A percentile compares a stretch with the other conserved stretches of the same genome.
phyloP scores from a whole-genome alignment of 805 yeast genomes.

The Yamadazyma kitorensis region DNA sequence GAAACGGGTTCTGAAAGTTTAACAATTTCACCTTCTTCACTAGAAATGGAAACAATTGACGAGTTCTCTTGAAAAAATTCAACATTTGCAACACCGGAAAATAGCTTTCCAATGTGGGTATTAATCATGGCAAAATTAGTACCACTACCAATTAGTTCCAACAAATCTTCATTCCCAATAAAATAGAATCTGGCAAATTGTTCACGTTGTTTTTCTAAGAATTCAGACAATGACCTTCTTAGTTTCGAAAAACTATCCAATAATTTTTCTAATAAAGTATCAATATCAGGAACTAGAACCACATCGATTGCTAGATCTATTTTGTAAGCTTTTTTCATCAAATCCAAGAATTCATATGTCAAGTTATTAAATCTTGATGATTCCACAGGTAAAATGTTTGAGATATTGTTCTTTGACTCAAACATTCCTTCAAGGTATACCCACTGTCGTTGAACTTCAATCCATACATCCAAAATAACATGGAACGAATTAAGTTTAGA shows the following conservation, averaged over 20 bases:
- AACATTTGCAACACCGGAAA: conserved; percentile 56
- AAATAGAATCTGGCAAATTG: conserved; percentile 80
- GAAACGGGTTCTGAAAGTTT: conserved; percentile 42
- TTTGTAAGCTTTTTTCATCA: conserved; percentile 49
- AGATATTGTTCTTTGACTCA: conserved; percentile 53
- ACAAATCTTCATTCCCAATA: conserved; percentile 84
- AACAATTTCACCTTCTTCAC: conserved; percentile 67
- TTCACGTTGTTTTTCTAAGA: conserved; percentile 75
- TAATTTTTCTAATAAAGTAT: conserved; percentile 44
- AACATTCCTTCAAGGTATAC: conserved; percentile 80
- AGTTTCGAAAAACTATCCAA: conserved; percentile 57
- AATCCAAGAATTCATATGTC: conserved; percentile 56
- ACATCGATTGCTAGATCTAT: conserved; percentile 55
- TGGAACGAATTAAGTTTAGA: conserved; percentile 49
- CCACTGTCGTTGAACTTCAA: conserved; percentile 88
- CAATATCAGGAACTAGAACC: conserved; percentile 47
- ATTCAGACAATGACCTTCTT: conserved; percentile 67
- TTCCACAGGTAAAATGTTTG: conserved; percentile 66
- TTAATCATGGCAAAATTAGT: conserved; percentile 46
- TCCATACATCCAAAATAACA: conserved; percentile 63
- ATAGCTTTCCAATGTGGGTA: conserved; percentile 67
- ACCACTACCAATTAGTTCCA: conserved; percentile 75
- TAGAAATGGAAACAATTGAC: conserved; percentile 45
- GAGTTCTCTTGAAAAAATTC: conserved; percentile 28
- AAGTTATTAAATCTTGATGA: conserved; percentile 61